A percentile compares a stretch with the other conserved stretches of the same genome.
phyloP scores from a whole-genome alignment of 306 rosid species.

The Corylus americana region DNA sequence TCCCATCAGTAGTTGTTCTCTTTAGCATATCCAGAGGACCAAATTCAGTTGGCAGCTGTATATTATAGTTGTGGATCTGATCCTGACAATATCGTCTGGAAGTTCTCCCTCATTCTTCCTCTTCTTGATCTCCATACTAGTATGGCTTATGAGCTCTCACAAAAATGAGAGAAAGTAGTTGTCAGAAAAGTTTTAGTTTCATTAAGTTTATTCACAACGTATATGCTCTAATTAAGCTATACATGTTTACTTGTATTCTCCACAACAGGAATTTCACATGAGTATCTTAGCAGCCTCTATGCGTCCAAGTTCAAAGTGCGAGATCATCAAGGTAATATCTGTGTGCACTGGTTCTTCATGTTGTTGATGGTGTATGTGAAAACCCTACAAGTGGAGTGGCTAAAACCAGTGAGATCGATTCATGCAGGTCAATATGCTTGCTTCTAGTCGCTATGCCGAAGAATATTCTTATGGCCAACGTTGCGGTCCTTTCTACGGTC shows the following conservation, averaged over 20 bases:
- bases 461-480: constrained; percentile 38
- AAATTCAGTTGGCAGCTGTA: background rate
- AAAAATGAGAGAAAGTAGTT: background rate
- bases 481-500: constrained; percentile 38
- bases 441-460: constrained; percentile 45
- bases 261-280: constrained; percentile 72
- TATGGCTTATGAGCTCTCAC: background rate
- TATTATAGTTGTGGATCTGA: background rate
- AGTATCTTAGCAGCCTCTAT: constrained; percentile 76
- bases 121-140: background rate
- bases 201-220: background rate
- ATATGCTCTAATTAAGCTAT: background rate
- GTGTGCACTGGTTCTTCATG: constrained; percentile 12
- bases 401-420: background rate
- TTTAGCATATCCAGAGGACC: background rate
- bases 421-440: constrained; percentile 67
- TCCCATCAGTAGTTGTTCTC: background rate
- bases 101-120: background rate
- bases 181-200: background rate
- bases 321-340: constrained; percentile 66
- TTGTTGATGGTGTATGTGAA: background rate
- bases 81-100: background rate
- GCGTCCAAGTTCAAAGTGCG: constrained; percentile 71
- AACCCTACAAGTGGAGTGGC: constrained; percentile 4
- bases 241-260: constrained; percentile 7